These are phyloP conservation scores for Lignosus rhinocerotis DNA, from an alignment of 1,284 basidiomycete species.

Conservation along the genomic window DNA sequence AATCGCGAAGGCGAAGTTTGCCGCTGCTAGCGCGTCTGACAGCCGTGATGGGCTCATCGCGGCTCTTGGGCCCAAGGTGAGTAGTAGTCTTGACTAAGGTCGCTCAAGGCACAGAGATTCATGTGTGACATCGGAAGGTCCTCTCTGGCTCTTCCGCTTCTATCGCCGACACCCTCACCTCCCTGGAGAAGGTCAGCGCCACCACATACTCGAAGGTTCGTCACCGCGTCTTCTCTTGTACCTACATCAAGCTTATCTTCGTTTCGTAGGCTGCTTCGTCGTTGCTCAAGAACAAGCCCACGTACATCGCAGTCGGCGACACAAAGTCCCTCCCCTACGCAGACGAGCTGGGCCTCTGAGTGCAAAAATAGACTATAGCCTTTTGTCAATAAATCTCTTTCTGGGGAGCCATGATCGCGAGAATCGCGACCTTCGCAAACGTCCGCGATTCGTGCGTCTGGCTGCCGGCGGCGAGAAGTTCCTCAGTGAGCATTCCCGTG, in stretches of 20 bases:
- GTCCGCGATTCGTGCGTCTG: background rate
- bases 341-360: slow-evolving; percentile 77
- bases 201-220: slow-evolving; percentile 63
- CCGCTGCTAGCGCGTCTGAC: slow-evolving; percentile 71
- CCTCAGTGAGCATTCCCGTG: background rate
- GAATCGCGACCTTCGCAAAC: background rate
- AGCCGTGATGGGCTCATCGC: slow-evolving; percentile 68
- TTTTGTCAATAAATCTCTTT: slow-evolving; percentile 18
- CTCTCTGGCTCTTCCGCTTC: slow-evolving; percentile 56
- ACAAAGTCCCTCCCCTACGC: slow-evolving; percentile 74
- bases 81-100: background rate
- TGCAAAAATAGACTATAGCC: slow-evolving; percentile 28
- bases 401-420: background rate
- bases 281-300: slow-evolving; percentile 75
- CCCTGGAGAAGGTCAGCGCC: slow-evolving; percentile 63
- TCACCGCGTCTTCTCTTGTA: background rate
- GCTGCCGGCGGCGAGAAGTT: background rate
- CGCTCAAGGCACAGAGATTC: background rate
- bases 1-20: slow-evolving; percentile 85
- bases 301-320: slow-evolving; percentile 85
- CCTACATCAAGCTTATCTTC: background rate
- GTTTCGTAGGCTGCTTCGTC: slow-evolving; percentile 28
- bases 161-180: slow-evolving; percentile 52
- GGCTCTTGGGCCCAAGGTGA: slow-evolving; percentile 62
- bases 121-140: slow-evolving; percentile 44